Base-by-base conservation (phyloP, 257 asterid species). In the Forsythia suspensa region DNA sequence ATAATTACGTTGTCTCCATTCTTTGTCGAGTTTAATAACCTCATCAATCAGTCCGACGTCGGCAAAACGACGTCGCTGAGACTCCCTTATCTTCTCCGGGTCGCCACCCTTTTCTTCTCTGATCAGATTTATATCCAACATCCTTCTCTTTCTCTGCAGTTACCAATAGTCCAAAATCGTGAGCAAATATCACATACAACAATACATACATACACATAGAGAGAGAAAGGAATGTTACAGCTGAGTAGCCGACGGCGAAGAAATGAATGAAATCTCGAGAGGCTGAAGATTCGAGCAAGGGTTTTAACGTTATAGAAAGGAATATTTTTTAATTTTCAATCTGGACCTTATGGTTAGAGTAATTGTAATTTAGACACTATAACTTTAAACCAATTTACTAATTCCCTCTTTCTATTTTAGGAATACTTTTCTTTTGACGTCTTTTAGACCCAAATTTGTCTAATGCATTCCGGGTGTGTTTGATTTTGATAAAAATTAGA, bases 81-180 rank as follows among this genome's bases (percentile, higher is more conserved):
- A 96, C 81, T 94, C 98, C 79, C 97, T 83, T 4, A 94, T 88
- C 75, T 87, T 85, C 82, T 92, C 96, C 6, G 97, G 97, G 78
- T 94, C 82, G 55, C 94, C 91, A 8, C 97, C 97, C 80, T 94
- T 94, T 77, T 91, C 97, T 81, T 82, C 97, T 59, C 98, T 90
- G 80, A 96, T 90, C 3, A 92, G 90, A 85, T 92, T 96, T 51
- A 94, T 89, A 79, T 96, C 99, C 92, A 96, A 82, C 99, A 96
- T 95, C 59, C 63, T 91, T 74, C 39, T 42, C 11, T 44, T 52
- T 38, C 42, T 59, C 74, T 84, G 70, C 37, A 24, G 29, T 21
- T 3, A 63, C 39, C 0, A 24, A 0, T 0, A 24, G 24, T 24
- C 24, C 24, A 63, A 18, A 21, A 63, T 29, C 70, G 3, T 63